Percentiles rank a stretch among this genome's conserved stretches.
These are phyloP conservation scores for Xylaria acuta DNA, from an alignment of 495 filamentous ascomycete genomes.

Conservation along the genomic window DNA sequence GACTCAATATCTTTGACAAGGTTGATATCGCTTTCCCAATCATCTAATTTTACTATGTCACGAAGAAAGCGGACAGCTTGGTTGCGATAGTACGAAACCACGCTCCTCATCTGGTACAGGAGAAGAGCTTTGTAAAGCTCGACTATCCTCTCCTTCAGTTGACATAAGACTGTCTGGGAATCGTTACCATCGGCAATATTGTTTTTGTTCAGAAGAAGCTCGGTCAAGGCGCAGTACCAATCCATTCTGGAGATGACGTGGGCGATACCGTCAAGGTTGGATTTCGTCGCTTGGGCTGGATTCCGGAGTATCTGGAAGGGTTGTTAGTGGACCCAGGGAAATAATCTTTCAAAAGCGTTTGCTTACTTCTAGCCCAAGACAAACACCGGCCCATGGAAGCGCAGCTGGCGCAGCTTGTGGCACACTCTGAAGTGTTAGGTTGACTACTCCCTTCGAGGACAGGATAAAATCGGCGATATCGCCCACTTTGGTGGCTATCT, in stretches of 20 bases:
- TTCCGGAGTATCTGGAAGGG: background rate
- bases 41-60: background rate
- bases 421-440: background rate
- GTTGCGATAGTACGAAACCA: slow-evolving; percentile 42
- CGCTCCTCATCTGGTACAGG: slow-evolving; percentile 45
- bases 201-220: slow-evolving; percentile 34
- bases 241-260: slow-evolving; percentile 40
- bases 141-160: slow-evolving; percentile 31
- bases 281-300: background rate
- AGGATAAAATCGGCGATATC: background rate
- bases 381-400: slow-evolving; percentile 15
- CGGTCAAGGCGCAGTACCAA: slow-evolving; percentile 42
- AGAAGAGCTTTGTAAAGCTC: slow-evolving; percentile 42
- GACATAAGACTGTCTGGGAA: slow-evolving; percentile 14
- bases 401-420: slow-evolving; percentile 20
- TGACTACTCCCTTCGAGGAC: background rate
- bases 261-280: background rate
- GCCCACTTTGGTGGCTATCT: background rate
- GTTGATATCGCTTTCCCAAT: background rate
- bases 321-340: background rate
- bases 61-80: slow-evolving; percentile 19
- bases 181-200: slow-evolving; percentile 12
- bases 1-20: background rate
- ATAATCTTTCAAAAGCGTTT: background rate
- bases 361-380: slow-evolving; percentile 4